A percentile compares a stretch with the other conserved stretches of the same genome.
Conservation (phyloP, 345 rosid genomes). For the Salix exigua region DNA sequence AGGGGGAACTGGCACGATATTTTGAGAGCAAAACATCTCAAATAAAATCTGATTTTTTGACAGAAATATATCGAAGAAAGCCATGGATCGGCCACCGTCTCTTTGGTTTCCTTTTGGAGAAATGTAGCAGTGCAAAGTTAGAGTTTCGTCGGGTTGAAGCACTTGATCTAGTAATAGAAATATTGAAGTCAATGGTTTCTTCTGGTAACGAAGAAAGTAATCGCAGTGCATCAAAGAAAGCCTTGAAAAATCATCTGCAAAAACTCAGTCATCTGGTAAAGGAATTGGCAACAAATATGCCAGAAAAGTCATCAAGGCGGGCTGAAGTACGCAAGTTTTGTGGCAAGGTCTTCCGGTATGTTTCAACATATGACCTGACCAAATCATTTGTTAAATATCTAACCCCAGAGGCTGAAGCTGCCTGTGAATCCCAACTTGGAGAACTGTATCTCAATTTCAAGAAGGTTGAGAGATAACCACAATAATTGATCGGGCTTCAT, state of each 20-base stretch:
- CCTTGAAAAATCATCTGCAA: slow-evolving; percentile 45
- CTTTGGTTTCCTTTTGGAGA: slow-evolving; percentile 60
- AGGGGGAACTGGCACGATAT: slow-evolving; percentile 47
- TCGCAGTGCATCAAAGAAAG: slow-evolving; percentile 46
- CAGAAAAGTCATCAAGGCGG: slow-evolving; percentile 59
- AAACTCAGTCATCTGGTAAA: slow-evolving; percentile 49
- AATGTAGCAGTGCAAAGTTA: slow-evolving; percentile 49
- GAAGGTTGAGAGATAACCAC: slow-evolving; percentile 23
- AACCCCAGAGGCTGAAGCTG: slow-evolving; percentile 46
- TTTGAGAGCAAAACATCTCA: slow-evolving; percentile 73
- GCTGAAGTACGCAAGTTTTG: slow-evolving; percentile 71
- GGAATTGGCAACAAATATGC: slow-evolving; percentile 59
- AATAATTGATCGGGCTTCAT: slow-evolving; percentile 1
- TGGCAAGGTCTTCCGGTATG: slow-evolving; percentile 47
- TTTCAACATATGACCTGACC: slow-evolving; percentile 44
- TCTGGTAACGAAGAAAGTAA: slow-evolving; percentile 30
- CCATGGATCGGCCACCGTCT: slow-evolving; percentile 66
- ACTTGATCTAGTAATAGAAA: slow-evolving; percentile 69
- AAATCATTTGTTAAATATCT: slow-evolving; percentile 59
- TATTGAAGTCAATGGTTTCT: slow-evolving; percentile 48
- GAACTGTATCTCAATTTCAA: slow-evolving; percentile 52
- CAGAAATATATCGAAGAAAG: slow-evolving; percentile 69
- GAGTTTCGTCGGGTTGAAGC: slow-evolving; percentile 79
- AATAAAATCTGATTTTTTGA: slow-evolving; percentile 67
- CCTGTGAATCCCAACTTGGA: slow-evolving; percentile 67